A percentile compares a stretch with the other conserved stretches of the same genome.
These are phyloP conservation scores for Cutaneotrichosporon cavernicola DNA, from an alignment of 1,284 basidiomycete genomes.

Conservation along the genomic window DNA sequence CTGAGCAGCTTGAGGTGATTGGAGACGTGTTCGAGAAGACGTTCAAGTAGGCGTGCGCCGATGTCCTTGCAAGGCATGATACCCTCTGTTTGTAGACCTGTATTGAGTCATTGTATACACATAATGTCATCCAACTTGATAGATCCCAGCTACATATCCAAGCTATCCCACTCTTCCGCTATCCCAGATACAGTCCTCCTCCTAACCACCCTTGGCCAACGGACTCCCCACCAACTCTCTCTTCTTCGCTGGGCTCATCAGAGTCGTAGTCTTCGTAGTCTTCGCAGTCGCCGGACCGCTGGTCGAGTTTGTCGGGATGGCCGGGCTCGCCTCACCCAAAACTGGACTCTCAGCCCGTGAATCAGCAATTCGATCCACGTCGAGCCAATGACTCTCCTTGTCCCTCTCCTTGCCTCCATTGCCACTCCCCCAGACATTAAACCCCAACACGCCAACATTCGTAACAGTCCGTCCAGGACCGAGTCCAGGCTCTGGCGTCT, in stretches of 20 bases:
- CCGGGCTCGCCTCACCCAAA: background rate
- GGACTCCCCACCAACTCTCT: background rate
- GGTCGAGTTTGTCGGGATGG: too few relatives aligned
- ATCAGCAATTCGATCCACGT: background rate
- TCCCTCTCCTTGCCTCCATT: background rate
- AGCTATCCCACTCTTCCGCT: too few relatives aligned
- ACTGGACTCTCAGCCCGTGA: background rate
- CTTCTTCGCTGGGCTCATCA: background rate
- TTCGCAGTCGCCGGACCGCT: too few relatives aligned
- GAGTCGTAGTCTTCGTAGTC: too few relatives aligned
- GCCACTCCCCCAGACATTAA: background rate
- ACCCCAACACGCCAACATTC: constrained; percentile 3
- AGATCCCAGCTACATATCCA: too few relatives aligned
- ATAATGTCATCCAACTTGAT: too few relatives aligned
- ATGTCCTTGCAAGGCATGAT: background rate
- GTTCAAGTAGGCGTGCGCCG: background rate
- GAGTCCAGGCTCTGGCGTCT: background rate
- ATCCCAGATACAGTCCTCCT: background rate
- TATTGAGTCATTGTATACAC: too few relatives aligned
- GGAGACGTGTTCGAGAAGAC: constrained; percentile 1
- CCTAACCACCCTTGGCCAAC: background rate
- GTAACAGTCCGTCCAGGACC: background rate
- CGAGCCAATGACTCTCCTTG: constrained; percentile 1
- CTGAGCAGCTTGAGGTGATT: constrained; percentile 1
- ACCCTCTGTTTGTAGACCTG: too few relatives aligned